These are phyloP conservation scores for Cylindrodendrum hubeiense DNA, from an alignment of 2,329 filamentous ascomycete genomes.

Conservation along the genomic window DNA sequence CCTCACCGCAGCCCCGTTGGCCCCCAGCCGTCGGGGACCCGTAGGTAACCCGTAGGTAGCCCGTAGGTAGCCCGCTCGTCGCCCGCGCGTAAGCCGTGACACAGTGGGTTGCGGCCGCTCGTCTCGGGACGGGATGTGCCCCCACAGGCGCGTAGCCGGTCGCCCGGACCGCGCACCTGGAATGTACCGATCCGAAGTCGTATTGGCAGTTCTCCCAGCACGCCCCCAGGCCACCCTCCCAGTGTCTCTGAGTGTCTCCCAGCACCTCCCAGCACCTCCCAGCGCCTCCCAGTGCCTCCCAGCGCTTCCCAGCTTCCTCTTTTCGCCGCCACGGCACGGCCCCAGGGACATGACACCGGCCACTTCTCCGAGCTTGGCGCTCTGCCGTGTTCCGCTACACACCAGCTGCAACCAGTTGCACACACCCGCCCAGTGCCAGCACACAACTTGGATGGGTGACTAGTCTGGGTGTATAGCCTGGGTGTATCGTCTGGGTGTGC, in stretches of 20 bases:
- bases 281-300: not conserved
- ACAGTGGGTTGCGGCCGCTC: not conserved
- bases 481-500: too few relatives aligned
- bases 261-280: not conserved
- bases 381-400: constrained; percentile 7
- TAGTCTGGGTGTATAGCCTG: too few relatives aligned
- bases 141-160: not conserved
- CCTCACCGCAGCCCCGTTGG: constrained; percentile 1
- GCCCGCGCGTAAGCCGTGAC: not conserved
- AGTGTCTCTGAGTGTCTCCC: not conserved
- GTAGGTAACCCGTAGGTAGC: not conserved
- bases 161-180: not conserved
- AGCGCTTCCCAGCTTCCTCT: not conserved
- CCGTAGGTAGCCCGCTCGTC: not conserved
- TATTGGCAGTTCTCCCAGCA: not conserved
- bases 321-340: constrained; percentile 1
- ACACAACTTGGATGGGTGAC: not conserved
- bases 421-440: not conserved
- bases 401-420: not conserved
- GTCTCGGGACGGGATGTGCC: not conserved
- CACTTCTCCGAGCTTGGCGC: constrained; percentile 14
- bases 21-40: too few relatives aligned
- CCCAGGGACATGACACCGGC: constrained; percentile 4
- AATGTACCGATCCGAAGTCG: not conserved
- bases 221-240: not conserved